Percentiles rank a stretch among this genome's conserved stretches.
These are phyloP conservation scores for Hibiscus trionum DNA, from an alignment of 345 rosid species.

Conservation along the genomic window DNA sequence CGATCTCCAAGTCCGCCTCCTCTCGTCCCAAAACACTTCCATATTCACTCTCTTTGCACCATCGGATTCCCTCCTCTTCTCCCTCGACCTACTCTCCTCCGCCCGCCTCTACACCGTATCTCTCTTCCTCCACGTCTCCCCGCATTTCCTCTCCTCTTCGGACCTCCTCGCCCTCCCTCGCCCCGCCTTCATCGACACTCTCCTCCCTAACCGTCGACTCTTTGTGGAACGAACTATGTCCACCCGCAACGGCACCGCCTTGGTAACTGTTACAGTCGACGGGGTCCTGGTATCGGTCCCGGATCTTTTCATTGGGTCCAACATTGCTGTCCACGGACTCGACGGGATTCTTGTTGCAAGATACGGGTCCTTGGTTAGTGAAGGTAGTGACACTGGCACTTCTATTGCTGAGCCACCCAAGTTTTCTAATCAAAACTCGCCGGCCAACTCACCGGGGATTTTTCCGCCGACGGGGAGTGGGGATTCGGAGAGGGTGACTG, in stretches of 20 bases:
- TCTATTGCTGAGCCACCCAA: neutral
- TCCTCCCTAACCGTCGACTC: conserved; percentile 14
- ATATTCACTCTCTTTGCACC: conserved; percentile 29
- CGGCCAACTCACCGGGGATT: neutral
- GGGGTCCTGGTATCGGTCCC: conserved; percentile 22
- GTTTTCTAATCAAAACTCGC: neutral
- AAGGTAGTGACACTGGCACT: neutral
- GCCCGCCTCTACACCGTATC: conserved; percentile 17
- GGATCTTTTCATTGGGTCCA: conserved; percentile 23
- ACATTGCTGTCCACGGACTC: conserved; percentile 30
- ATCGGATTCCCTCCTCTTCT: conserved; percentile 22
- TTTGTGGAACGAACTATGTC: conserved; percentile 3
- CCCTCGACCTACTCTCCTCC: conserved; percentile 28
- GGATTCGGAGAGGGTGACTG: neutral
- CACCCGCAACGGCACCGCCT: conserved; percentile 3
- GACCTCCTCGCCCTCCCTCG: conserved; percentile 12
- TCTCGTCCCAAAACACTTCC: conserved; percentile 14
- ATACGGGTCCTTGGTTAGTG: neutral
- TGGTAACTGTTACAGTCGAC: conserved; percentile 12
- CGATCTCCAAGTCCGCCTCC: conserved; percentile 20
- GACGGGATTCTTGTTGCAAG: conserved; percentile 26
- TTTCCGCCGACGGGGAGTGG: neutral
- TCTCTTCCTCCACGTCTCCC: conserved; percentile 26
- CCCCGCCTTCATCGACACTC: conserved; percentile 13
- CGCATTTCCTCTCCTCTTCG: conserved; percentile 8